Conservation (phyloP, 495 filamentous ascomycete species). For the Penicillium taxi region DNA sequence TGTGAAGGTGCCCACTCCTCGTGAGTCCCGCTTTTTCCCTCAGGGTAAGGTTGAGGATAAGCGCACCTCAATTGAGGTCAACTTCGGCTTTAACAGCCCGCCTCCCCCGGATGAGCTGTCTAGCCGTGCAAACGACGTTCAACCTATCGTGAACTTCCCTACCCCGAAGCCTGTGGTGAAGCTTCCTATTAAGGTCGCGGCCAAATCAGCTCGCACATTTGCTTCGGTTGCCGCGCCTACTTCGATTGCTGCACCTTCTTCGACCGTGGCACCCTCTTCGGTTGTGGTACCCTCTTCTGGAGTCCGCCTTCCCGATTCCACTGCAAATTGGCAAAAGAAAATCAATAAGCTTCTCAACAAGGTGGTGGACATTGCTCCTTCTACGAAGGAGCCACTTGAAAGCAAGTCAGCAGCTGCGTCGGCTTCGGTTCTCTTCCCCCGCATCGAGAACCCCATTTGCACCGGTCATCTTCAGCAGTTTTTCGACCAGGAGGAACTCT, state of each 20-base stretch:
- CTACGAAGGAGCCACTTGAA: constrained; percentile 55
- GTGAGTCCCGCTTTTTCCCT: constrained; percentile 69
- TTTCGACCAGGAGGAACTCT: constrained; percentile 71
- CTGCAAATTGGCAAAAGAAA: constrained; percentile 77
- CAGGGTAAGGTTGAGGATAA: constrained; percentile 31
- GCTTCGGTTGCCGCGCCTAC: constrained; percentile 51
- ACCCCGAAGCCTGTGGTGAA: constrained; percentile 60
- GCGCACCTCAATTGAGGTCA: constrained; percentile 29
- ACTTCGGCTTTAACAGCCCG: constrained; percentile 37
- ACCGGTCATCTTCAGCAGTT: constrained; percentile 48
- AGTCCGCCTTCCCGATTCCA: too few species aligned
- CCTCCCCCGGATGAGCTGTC: constrained; percentile 63
- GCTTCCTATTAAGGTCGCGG: constrained; percentile 51
- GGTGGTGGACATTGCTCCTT: constrained; percentile 47
- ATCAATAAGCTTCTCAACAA: constrained; percentile 68
- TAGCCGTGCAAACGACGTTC: constrained; percentile 59
- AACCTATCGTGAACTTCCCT: constrained; percentile 63
- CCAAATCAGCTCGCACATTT: constrained; percentile 43
- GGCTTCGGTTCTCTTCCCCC: constrained; percentile 54
- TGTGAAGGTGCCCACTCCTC: constrained; percentile 30
- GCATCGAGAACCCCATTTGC: constrained; percentile 15
- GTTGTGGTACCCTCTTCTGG: constrained; percentile 32
- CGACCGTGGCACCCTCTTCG: constrained; percentile 10
- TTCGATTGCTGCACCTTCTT: constrained; percentile 37
- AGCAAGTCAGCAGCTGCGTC: constrained; percentile 39